A percentile compares a stretch with the other conserved stretches of the same genome.
These are phyloP conservation scores for Fomitopsis palustris DNA, from an alignment of 1,284 basidiomycete species.

Conservation along the genomic window DNA sequence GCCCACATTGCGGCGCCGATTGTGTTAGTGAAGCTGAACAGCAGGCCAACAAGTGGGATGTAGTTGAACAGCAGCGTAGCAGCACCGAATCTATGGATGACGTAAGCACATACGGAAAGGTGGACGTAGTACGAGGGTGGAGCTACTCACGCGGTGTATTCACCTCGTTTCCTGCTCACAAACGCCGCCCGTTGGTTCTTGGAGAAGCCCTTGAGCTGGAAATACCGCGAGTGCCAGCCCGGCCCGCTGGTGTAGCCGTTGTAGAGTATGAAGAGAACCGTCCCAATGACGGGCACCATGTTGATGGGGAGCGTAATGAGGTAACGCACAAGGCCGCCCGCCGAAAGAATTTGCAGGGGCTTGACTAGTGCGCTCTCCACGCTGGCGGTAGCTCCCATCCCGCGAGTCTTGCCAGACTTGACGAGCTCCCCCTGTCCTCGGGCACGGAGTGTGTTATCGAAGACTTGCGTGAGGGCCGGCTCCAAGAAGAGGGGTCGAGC, in stretches of 20 bases:
- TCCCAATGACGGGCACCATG: slow-evolving; percentile 65
- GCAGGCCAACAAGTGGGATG: slow-evolving; percentile 54
- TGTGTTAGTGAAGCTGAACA: slow-evolving; percentile 52
- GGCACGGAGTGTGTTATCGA: slow-evolving; percentile 37
- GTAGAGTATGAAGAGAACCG: slow-evolving; percentile 55
- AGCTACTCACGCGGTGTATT: slow-evolving; percentile 41
- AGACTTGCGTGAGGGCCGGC: slow-evolving; percentile 42
- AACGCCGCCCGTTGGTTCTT: slow-evolving; percentile 45
- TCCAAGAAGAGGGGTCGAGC: slow-evolving; percentile 45
- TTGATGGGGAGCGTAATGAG: slow-evolving; percentile 60
- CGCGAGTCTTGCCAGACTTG: slow-evolving; percentile 28
- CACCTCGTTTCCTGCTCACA: slow-evolving; percentile 42
- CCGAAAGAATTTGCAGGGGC: slow-evolving; percentile 32
- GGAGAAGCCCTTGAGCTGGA: slow-evolving; percentile 61
- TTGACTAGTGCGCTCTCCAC: slow-evolving; percentile 33
- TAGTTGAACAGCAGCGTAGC: slow-evolving; percentile 57
- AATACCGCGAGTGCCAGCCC: slow-evolving; percentile 62
- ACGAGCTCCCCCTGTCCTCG: slow-evolving; percentile 36
- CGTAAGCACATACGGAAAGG: neutral
- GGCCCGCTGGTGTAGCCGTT: slow-evolving; percentile 48
- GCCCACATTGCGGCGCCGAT: slow-evolving; percentile 77
- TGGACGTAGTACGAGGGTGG: neutral
- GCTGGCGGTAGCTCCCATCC: slow-evolving; percentile 17
- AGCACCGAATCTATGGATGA: slow-evolving; percentile 50
- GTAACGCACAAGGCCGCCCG: slow-evolving; percentile 33